Conservation (phyloP, 176 grass and related monocot genomes). For the Urochloa ruziziensis region DNA sequence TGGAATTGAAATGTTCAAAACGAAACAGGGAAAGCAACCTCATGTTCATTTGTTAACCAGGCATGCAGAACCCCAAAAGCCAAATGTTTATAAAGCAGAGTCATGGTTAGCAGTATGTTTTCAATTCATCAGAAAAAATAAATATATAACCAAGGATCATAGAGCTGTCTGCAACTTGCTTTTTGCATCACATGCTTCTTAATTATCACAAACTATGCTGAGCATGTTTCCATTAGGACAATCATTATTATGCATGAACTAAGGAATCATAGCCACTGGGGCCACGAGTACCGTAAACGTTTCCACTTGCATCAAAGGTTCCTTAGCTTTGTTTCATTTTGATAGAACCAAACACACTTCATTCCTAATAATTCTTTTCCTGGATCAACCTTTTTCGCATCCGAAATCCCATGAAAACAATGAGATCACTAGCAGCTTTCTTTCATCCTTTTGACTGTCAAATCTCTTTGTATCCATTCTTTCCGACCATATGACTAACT, state of each 20-base stretch:
- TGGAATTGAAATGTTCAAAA: too few relatives aligned
- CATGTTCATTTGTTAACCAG: neutral
- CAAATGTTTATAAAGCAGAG: neutral
- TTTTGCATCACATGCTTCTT: neutral
- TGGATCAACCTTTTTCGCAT: conserved; percentile 2
- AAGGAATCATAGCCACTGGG: conserved; percentile 15
- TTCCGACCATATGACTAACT: neutral
- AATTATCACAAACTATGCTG: neutral
- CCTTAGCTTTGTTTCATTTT: conserved; percentile 3
- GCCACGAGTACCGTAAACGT: neutral
- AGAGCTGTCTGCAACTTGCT: neutral
- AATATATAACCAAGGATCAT: neutral
- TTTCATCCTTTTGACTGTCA: conserved; percentile 44
- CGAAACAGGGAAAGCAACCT: neutral
- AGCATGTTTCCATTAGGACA: conserved; percentile 1
- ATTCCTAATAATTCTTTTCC: neutral
- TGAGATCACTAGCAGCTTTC: too few relatives aligned
- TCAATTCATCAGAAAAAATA: neutral
- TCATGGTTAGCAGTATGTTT: neutral
- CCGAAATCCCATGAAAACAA: too few relatives aligned
- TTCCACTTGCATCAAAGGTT: neutral
- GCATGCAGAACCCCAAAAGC: neutral
- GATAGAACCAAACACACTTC: neutral
- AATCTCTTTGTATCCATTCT: conserved; percentile 11
- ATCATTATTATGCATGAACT: neutral